These are phyloP conservation scores for Termitomyces sp. DNA, from an alignment of 1,284 basidiomycete species.

Conservation along the genomic window DNA sequence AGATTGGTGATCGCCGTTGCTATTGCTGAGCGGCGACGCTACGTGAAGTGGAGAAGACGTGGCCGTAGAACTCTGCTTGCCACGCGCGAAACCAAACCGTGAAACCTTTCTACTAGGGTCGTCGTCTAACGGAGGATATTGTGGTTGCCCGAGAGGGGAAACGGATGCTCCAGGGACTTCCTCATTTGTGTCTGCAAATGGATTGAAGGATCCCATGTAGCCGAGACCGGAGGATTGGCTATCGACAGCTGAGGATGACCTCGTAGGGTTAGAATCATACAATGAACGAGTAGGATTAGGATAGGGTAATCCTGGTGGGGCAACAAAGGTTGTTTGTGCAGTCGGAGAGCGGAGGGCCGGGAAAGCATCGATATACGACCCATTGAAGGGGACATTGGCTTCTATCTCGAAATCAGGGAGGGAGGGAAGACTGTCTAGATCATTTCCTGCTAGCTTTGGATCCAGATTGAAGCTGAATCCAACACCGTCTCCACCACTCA, in stretches of 20 bases:
- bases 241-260: constrained; percentile 38
- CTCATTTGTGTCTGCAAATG: constrained; percentile 59
- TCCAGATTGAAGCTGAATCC: constrained; percentile 82
- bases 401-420: constrained; percentile 54
- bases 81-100: constrained; percentile 79
- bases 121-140: constrained; percentile 48
- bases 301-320: constrained; percentile 51
- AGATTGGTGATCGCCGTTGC: constrained; percentile 44
- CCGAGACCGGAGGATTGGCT: constrained; percentile 43
- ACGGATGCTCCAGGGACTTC: constrained; percentile 31
- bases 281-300: constrained; percentile 44
- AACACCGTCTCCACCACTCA: constrained; percentile 56
- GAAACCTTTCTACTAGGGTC: constrained; percentile 65
- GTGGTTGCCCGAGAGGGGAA: constrained; percentile 24
- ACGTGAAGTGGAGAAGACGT: constrained; percentile 58
- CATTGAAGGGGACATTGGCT: constrained; percentile 49
- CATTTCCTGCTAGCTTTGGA: constrained; percentile 60
- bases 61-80: constrained; percentile 54
- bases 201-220: constrained; percentile 75
- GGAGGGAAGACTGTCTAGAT: constrained; percentile 35
- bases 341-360: constrained; percentile 45
- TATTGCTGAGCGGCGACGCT: constrained; percentile 48
- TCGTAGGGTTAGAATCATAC: constrained; percentile 45
- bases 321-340: constrained; percentile 30
- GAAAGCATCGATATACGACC: constrained; percentile 63